Base-by-base conservation (phyloP, 768 basidiomycete species). In the Boletus reticuloceps region DNA sequence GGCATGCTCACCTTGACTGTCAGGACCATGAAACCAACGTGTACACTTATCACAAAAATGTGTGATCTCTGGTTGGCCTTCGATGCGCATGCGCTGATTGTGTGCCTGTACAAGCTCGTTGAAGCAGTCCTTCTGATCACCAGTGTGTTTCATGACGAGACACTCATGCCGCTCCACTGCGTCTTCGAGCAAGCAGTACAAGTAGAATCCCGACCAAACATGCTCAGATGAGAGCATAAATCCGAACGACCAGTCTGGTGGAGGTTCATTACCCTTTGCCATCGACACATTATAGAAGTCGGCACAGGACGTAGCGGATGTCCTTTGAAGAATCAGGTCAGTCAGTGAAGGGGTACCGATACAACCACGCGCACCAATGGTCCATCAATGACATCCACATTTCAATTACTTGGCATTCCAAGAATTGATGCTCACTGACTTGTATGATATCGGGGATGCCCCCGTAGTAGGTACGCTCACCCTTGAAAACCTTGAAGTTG, bases 31-130 rank as follows among this genome's bases (percentile, higher is more conserved):
- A 8, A 17, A 59, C 48, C 51, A 53, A 0, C 2, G 11, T 1
- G 48, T 59, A 3, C 51, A 59, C 22, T 29, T 41, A 10, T 58
- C 32, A 7, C 59, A 60, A 8, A 49, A 60, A 2, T 60, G 57
- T 0, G n/a, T 54, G 1, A 58, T 2, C 16, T 58, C 42, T 0
- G 27, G 46, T 1, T 58, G 57, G 0, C 53, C 50, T 0, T 37
- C 16, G 11, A 58, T 31, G 0, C 13, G 11, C 57, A 58, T 51
- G 5, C 17, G 11, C 2, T 42, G 14, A 6, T 60, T 60, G 0
- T 34, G 2, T 1, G 42, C 43, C 3, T 29, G 39, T 1, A 60
- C 22, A 32, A 46, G 46, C 0, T 45, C 47, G 0, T 0, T 41
- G 1, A 60, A 22, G 1, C n/a, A 19, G 3, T 48, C 47, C 3